These are phyloP conservation scores for Rhodomyrtus tomentosa DNA, from an alignment of 345 rosid species.

Conservation along the genomic window DNA sequence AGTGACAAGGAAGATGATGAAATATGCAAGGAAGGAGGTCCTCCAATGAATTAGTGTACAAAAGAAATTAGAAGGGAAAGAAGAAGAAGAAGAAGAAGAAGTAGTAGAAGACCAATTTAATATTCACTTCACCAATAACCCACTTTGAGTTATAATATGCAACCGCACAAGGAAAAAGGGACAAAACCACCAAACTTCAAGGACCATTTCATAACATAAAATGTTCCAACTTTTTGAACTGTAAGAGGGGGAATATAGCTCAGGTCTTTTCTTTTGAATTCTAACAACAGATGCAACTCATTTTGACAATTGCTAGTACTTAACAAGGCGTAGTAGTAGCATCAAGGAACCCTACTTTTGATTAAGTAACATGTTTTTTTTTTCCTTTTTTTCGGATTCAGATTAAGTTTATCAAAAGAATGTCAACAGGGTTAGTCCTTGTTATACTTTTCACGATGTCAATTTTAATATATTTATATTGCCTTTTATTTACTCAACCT, in stretches of 20 bases:
- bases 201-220: neutral
- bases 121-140: neutral
- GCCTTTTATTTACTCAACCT: neutral
- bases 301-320: neutral
- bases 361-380: neutral
- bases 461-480: neutral
- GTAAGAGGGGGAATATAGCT: neutral
- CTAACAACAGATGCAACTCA: neutral
- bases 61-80: neutral
- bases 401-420: neutral
- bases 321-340: neutral
- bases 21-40: neutral
- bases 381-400: neutral
- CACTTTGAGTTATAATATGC: neutral
- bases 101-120: neutral
- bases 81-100: neutral
- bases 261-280: neutral
- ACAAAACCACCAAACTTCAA: neutral
- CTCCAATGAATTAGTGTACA: neutral
- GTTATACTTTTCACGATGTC: neutral
- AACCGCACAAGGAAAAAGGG: neutral
- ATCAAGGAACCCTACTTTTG: neutral
- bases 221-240: neutral
- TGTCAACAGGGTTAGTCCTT: rapidly evolving
- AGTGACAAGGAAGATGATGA: neutral